Evolutionary conservation across 116 monocot species (phyloP).

Genomic region (Trichopus zeylanicus): DNA sequence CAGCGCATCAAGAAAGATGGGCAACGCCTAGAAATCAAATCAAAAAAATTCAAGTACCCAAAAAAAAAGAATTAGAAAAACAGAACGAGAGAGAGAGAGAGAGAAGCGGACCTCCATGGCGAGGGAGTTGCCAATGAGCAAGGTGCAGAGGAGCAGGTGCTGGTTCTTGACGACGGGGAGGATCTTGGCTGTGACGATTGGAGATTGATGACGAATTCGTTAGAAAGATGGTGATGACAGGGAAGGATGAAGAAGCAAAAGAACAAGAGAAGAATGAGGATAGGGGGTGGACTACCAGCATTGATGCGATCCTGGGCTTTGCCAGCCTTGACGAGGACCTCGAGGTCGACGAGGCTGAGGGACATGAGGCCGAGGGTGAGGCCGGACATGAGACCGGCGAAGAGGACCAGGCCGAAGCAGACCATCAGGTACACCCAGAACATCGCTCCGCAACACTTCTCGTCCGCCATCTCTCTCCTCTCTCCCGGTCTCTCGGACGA

Average conservation of each 20-base stretch:
- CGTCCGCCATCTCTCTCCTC: conserved; percentile 49
- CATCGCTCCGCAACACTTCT: conserved; percentile 44
- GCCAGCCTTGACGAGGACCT: conserved; percentile 86
- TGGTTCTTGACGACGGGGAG: conserved; percentile 95
- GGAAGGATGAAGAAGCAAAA: background rate
- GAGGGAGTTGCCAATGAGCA: conserved; percentile 90
- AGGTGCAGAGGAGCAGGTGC: conserved; percentile 89
- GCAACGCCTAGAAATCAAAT: conserved; percentile 59
- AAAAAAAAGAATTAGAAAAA: too few relatives aligned
- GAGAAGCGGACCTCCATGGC: conserved; percentile 99
- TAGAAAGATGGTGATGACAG: background rate
- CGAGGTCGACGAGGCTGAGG: conserved; percentile 95
- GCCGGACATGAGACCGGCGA: conserved; percentile 97
- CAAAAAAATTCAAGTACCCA: too few relatives aligned
- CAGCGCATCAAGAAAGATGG: conserved; percentile 87
- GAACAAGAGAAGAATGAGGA: conserved; percentile 1
- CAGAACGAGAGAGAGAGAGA: too few relatives aligned
- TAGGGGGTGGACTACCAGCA: conserved; percentile 40
- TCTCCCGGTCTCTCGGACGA: too few relatives aligned
- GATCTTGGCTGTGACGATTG: conserved; percentile 78
- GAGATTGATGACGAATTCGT: too few relatives aligned
- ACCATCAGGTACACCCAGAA: conserved; percentile 73
- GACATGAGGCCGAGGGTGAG: conserved; percentile 99
- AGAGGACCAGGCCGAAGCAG: conserved; percentile 49
- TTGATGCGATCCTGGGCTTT: conserved; percentile 52